phyloP scores from a whole-genome alignment of 257 asterid genomes.

The Mentha longifolia region DNA sequence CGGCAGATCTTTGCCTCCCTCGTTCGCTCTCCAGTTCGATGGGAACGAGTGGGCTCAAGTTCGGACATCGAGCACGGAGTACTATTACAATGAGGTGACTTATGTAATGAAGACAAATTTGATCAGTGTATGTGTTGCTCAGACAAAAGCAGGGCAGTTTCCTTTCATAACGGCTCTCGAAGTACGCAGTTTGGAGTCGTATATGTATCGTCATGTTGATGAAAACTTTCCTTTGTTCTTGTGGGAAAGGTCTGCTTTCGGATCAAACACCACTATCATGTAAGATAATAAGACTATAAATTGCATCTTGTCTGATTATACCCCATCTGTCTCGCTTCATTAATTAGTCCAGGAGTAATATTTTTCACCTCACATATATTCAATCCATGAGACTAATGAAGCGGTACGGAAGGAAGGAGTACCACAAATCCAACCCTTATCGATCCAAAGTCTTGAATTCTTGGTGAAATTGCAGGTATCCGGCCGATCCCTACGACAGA shows the following conservation, averaged over 20 bases:
- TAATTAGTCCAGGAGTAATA: too few relatives aligned
- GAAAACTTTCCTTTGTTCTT: slow-evolving; percentile 42
- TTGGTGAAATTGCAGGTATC: slow-evolving; percentile 25
- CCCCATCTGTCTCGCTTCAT: too few relatives aligned
- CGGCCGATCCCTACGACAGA: slow-evolving; percentile 55
- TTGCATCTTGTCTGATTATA: neutral
- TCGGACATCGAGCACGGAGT: too few relatives aligned
- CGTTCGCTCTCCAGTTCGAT: too few relatives aligned
- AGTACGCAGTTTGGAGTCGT: slow-evolving; percentile 54
- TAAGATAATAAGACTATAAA: too few relatives aligned
- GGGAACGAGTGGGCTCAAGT: too few relatives aligned
- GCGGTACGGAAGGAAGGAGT: too few relatives aligned
- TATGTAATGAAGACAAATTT: slow-evolving; percentile 36
- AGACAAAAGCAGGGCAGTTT: slow-evolving; percentile 46
- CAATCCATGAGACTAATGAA: too few relatives aligned
- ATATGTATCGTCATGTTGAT: slow-evolving; percentile 43
- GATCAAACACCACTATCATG: slow-evolving; percentile 45
- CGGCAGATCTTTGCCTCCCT: too few relatives aligned
- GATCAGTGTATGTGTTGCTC: slow-evolving; percentile 57
- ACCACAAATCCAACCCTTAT: slow-evolving; percentile 26
- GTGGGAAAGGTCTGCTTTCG: slow-evolving; percentile 55
- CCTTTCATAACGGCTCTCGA: slow-evolving; percentile 70
- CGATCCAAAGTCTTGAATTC: slow-evolving; percentile 49
- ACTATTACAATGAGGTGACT: too few relatives aligned
- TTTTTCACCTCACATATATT: too few relatives aligned